Conservation (phyloP, 2,329 filamentous ascomycete species). For the Thelonectria discophora region DNA sequence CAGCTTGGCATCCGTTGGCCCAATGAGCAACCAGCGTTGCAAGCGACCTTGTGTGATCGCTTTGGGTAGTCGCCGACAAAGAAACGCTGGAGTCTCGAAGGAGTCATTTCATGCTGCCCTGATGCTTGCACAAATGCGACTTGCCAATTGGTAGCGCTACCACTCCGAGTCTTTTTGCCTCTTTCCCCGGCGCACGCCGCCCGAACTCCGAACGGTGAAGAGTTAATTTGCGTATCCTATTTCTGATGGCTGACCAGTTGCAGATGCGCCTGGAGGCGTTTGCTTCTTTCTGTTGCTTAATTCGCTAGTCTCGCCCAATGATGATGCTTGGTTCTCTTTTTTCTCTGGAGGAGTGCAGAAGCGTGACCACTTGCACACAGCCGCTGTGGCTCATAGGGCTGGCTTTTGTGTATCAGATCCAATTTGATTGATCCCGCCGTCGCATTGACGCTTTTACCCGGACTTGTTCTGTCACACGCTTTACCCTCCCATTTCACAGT, state of each 20-base stretch:
- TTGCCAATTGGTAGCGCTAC: too few species aligned
- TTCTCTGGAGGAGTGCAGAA: not conserved
- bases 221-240: not conserved
- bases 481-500: not conserved
- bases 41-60: conserved; percentile 18
- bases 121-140: conserved; percentile 10
- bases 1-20: conserved; percentile 2
- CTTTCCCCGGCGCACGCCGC: not conserved
- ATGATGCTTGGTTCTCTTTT: not conserved
- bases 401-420: not conserved
- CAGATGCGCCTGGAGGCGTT: not conserved
- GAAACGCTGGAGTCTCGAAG: not conserved
- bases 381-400: conserved; percentile 39
- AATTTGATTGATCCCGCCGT: not conserved
- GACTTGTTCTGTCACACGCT: not conserved
- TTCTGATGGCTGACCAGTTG: too few species aligned
- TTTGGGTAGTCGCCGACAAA: conserved; percentile 35
- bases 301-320: not conserved
- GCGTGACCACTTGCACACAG: not conserved
- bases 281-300: not conserved
- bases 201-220: not conserved
- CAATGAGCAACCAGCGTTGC: conserved; percentile 23
- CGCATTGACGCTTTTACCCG: conserved; percentile 3
- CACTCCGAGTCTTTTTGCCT: too few species aligned
- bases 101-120: conserved; percentile 14